Percentiles rank a stretch among this genome's conserved stretches.
These are phyloP conservation scores for Chaetothyriales sp. DNA, from an alignment of 2,329 filamentous ascomycete species.

Conservation along the genomic window DNA sequence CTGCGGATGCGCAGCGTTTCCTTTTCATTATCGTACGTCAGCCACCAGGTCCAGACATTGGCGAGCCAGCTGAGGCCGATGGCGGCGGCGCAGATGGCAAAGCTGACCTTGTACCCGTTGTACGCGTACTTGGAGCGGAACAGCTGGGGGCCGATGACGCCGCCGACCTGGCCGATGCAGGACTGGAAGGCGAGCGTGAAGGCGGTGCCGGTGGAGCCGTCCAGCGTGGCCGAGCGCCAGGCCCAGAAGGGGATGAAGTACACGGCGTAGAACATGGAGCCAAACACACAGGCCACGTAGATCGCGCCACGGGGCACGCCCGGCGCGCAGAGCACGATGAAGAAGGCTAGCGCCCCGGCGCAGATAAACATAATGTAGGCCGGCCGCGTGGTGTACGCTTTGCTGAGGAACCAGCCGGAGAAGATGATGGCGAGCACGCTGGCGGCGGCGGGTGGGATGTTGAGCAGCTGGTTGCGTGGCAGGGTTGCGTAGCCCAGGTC, in stretches of 20 bases:
- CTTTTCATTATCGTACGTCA: slow-evolving; percentile 28
- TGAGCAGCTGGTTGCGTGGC: slow-evolving; percentile 31
- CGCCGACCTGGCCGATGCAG: slow-evolving; percentile 36
- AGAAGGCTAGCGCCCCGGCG: slow-evolving; percentile 29
- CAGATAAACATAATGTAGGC: slow-evolving; percentile 29
- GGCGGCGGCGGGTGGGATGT: slow-evolving; percentile 32
- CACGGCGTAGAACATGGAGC: slow-evolving; percentile 29
- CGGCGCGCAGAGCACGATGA: slow-evolving; percentile 28
- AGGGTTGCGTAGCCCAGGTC: slow-evolving; percentile 29
- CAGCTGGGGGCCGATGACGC: slow-evolving; percentile 34
- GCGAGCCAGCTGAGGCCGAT: slow-evolving; percentile 24
- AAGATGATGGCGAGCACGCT: slow-evolving; percentile 27
- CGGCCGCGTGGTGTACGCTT: slow-evolving; percentile 27
- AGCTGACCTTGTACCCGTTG: slow-evolving; percentile 30
- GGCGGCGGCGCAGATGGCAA: slow-evolving; percentile 26
- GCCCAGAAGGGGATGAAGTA: slow-evolving; percentile 35
- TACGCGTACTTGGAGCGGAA: slow-evolving; percentile 33
- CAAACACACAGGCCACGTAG: slow-evolving; percentile 32
- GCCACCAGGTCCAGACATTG: slow-evolving; percentile 29
- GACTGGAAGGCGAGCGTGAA: slow-evolving; percentile 38
- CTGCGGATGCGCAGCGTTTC: slow-evolving; percentile 23
- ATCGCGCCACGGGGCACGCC: slow-evolving; percentile 23
- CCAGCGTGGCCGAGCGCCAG: slow-evolving; percentile 35
- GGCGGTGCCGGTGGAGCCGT: slow-evolving; percentile 34
- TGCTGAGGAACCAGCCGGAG: slow-evolving; percentile 26